Evolutionary conservation across 2,329 filamentous ascomycete genomes (phyloP), one percentile per base, ranked within the genome.

Genomic region (Bimuria novae-zelandiae): DNA sequence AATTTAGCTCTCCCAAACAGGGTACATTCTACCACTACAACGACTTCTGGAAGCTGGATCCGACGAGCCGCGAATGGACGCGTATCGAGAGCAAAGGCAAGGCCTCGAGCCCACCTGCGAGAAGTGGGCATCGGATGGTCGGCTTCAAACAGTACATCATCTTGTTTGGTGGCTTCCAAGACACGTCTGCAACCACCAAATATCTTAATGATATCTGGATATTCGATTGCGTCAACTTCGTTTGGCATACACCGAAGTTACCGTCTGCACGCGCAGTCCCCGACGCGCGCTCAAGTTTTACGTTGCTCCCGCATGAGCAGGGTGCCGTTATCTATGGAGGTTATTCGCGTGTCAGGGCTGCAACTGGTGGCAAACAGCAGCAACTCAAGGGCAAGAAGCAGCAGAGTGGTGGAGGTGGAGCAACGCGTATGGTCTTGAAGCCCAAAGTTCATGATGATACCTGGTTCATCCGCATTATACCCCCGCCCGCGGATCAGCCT

Each of bases 21-120:
- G 94, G 94, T 3, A 97, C 93, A 0, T 99, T 99, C 69, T 97
- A 99, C 74, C 94, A 99, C 75, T 99, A 99, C 78, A 96, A 96
- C 68, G 94, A 97, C 76, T 97, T 99, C 73, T 99, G 94, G 93
- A 83, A 89, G 44, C 82, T 97, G 37, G 92, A 97, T 69, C 89
- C 93, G 0, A 83, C 82, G 7, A 87, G 84, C 7, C 83, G 92
- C 65, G 94, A 99, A 77, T 99, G 94, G 94, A 89, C 86, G 51
- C 89, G 92, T 56, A 80, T 99, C 27, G 94, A 99, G 73, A 82
- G 81, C 2, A 88, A 87, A 77, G 89, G 89, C 54, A 90, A 89
- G 73, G 89, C 89, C 45, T 89, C 89, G 69, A 82, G 83, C 29
- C 93, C 93, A 33, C 88, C 90, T 1, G 92, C 93, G 2, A 82